Evolutionary conservation across 345 rosid genomes (phyloP).

Genomic region (Cardiospermum halicacabum): DNA sequence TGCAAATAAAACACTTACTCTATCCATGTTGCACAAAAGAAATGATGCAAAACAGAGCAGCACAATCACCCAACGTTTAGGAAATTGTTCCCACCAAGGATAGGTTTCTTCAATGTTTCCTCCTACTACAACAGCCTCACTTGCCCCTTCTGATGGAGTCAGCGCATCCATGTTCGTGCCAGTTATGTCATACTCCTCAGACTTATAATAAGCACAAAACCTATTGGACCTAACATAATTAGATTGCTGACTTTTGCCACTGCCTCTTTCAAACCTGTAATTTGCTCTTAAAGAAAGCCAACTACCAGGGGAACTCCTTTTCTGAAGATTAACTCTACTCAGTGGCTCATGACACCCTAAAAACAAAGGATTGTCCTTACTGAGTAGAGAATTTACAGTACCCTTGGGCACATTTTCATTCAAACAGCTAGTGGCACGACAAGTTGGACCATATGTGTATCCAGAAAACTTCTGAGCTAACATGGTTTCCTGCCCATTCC

Average conservation of each 20-base stretch:
- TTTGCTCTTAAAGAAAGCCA: conserved; percentile 20
- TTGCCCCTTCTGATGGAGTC: conserved; percentile 41
- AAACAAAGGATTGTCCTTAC: conserved; percentile 24
- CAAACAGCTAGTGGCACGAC: conserved; percentile 17
- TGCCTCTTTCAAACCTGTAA: conserved; percentile 15
- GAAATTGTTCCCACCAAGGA: conserved; percentile 82
- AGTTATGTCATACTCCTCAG: conserved; percentile 71
- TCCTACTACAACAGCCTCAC: conserved; percentile 50
- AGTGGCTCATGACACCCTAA: conserved; percentile 24
- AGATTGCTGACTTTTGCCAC: conserved; percentile 9
- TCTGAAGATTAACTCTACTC: conserved; percentile 5
- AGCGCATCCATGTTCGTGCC: conserved; percentile 49
- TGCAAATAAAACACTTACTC: conserved; percentile 45
- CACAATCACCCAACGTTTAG: conserved; percentile 85
- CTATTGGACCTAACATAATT: conserved; percentile 25
- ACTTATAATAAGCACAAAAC: conserved; percentile 60
- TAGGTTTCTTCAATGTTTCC: conserved; percentile 40
- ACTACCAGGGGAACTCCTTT: conserved; percentile 20
- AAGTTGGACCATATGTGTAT: conserved; percentile 16
- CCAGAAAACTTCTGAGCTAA: conserved; percentile 25
- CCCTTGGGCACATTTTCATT: conserved; percentile 18
- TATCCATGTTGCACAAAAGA: conserved; percentile 96
- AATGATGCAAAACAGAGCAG: conserved; percentile 79
- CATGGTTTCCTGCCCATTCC: conserved; percentile 25
- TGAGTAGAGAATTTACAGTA: conserved; percentile 19